Evolutionary conservation across 306 rosid genomes (phyloP).

Genomic region (Cicer arietinum): DNA sequence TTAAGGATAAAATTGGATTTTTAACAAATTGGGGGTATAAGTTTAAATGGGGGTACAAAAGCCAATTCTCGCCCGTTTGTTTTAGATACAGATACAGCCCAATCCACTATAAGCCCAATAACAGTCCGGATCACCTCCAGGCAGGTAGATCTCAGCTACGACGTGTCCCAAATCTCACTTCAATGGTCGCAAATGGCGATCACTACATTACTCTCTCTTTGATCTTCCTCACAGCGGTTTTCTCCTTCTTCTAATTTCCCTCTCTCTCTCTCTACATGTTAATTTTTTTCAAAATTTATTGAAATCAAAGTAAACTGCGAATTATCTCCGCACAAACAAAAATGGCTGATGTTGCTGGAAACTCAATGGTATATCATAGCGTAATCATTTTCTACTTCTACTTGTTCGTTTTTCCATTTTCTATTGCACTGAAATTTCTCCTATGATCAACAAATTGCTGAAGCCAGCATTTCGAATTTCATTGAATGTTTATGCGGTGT

Average conservation of each 20-base stretch:
- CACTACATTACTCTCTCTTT: conserved; percentile 3
- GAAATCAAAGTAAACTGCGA: conserved; percentile 11
- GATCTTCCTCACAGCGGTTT: conserved; percentile 7
- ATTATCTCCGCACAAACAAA: conserved; percentile 5
- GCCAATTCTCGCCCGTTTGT: no score
- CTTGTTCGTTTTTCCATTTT: not conserved
- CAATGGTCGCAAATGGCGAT: conserved; percentile 13
- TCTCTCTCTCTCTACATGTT: not conserved
- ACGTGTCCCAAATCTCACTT: conserved; percentile 31
- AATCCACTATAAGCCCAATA: not conserved
- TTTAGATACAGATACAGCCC: not conserved
- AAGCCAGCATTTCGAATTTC: not conserved
- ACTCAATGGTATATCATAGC: conserved; percentile 41
- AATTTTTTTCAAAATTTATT: not conserved
- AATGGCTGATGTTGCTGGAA: conserved; percentile 50
- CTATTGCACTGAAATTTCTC: not conserved
- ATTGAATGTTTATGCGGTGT: conserved; percentile 6
- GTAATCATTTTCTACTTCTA: not conserved
- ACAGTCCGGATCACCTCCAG: conserved; percentile 12
- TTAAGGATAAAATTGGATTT: no score
- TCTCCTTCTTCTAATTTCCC: not conserved
- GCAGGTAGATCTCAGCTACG: conserved; percentile 16
- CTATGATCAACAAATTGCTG: conserved; percentile 3
- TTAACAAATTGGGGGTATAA: no score
- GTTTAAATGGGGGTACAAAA: no score